Evolutionary conservation across 495 filamentous ascomycete species (phyloP), one percentile per base, ranked within the genome.

Genomic region (Aspergillus sclerotiicarbonarius): DNA sequence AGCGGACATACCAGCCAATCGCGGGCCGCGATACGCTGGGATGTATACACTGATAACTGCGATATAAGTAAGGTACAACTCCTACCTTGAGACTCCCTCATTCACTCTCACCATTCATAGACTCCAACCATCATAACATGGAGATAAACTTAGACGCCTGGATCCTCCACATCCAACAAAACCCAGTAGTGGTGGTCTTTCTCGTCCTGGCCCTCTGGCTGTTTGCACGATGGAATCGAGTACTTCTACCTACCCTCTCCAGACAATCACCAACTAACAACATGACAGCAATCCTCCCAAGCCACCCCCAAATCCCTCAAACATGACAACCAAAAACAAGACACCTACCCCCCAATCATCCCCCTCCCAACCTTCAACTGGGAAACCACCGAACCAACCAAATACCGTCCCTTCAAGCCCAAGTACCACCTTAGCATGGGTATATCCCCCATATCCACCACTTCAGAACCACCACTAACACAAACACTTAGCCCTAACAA

Each of bases 381-480:
- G 79, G 59, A 75, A 48, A 71, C 72, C 0, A 82, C 78, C n/a
- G 73, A 82, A 37, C 89, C 88, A 0, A 54, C 81, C 3, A 78
- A 85, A 50, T 75, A 88, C 10, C 79, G 87, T 7, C 86, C 85
- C 2, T 91, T 90, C 74, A 89, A 87, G 62, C 81, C 86, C 12
- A 87, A 80, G 48, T 90, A 88, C 63, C 78, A 90, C 60, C 75
- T 90, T 48, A 88, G 86, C 0, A 90, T 92, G 87, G 85, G 88
- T 87, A 75, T 37, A 70, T 9, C 33, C 9, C 8, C 8, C 33
- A 9, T 37, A 37, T 37, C 33, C 8, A 3, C 33, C 33, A 9
- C 33, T 7, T 10, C 8, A 2, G 8, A 37, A 20, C 45, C 16
- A 6, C 45, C n/a, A 12, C 46, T 37, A 32, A 65, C 20, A 37